A percentile compares a stretch with the other conserved stretches of the same genome.
These are phyloP conservation scores for Iberis amara DNA, from an alignment of 441 rosid species.

Conservation along the genomic window DNA sequence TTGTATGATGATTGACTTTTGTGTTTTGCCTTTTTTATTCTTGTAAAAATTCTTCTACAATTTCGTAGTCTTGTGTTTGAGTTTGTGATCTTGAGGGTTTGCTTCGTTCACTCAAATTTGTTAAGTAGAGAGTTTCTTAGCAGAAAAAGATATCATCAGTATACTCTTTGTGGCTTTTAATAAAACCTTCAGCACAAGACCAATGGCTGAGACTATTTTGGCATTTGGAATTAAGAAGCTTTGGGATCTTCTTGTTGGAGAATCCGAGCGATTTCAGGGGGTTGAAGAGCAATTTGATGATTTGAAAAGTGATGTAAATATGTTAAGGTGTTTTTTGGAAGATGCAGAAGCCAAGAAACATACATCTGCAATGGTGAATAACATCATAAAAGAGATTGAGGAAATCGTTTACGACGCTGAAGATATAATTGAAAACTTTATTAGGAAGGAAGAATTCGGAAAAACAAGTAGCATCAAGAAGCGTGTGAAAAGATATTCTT, in stretches of 20 bases:
- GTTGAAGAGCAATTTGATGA: conserved; percentile 14
- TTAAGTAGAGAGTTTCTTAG: too few relatives aligned
- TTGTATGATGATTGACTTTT: too few relatives aligned
- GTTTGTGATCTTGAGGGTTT: too few relatives aligned
- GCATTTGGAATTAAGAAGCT: conserved; percentile 25
- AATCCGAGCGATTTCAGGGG: conserved; percentile 20
- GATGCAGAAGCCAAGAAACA: conserved; percentile 31
- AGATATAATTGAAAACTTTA: conserved; percentile 25
- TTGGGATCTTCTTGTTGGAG: conserved; percentile 23
- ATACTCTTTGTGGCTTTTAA: too few relatives aligned
- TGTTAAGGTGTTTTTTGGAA: conserved; percentile 24
- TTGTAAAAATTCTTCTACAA: too few relatives aligned
- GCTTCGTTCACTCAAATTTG: too few relatives aligned
- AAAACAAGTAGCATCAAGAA: not conserved
- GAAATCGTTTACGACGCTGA: conserved; percentile 31
- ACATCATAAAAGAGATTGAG: conserved; percentile 22
- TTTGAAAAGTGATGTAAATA: conserved; percentile 15
- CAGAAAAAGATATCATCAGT: too few relatives aligned
- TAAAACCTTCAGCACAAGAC: conserved; percentile 1
- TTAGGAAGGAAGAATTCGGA: not conserved
- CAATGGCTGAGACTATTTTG: conserved; percentile 26
- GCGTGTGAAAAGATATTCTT: not conserved
- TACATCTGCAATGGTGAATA: conserved; percentile 9
- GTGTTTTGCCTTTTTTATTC: too few relatives aligned
- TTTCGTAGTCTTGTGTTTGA: too few relatives aligned